These are phyloP conservation scores for Penicillium simplicissimum DNA, from an alignment of 495 filamentous ascomycete species.

Conservation along the genomic window DNA sequence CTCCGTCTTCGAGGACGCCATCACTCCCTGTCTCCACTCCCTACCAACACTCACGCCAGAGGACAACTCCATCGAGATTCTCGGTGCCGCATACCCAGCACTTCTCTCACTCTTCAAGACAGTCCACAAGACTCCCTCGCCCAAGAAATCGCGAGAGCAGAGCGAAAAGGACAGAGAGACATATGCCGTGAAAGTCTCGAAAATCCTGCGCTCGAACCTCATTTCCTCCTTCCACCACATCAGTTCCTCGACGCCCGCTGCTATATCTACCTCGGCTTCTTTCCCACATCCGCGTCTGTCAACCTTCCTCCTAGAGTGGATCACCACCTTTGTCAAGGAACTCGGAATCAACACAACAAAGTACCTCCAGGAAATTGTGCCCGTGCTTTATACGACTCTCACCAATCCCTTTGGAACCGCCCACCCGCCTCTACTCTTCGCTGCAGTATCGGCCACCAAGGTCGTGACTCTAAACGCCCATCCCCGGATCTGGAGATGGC, in stretches of 20 bases:
- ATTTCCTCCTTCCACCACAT: slow-evolving; percentile 51
- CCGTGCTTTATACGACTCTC: slow-evolving; percentile 65
- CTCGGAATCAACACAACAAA: slow-evolving; percentile 71
- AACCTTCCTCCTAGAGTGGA: slow-evolving; percentile 58
- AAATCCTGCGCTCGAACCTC: slow-evolving; percentile 42
- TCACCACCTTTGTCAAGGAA: slow-evolving; percentile 51
- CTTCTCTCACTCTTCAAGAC: slow-evolving; percentile 60
- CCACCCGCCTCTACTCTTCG: slow-evolving; percentile 53
- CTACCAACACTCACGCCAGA: slow-evolving; percentile 80
- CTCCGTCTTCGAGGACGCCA: slow-evolving; percentile 75
- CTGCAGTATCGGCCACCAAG: slow-evolving; percentile 55
- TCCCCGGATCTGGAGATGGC: slow-evolving; percentile 65
- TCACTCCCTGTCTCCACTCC: slow-evolving; percentile 70
- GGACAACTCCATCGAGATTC: slow-evolving; percentile 63
- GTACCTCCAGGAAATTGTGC: slow-evolving; percentile 73
- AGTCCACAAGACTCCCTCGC: slow-evolving; percentile 22
- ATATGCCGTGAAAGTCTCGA: slow-evolving; percentile 26
- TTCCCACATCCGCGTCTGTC: slow-evolving; percentile 46
- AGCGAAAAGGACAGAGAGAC: slow-evolving; percentile 19
- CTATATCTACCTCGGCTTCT: slow-evolving; percentile 51
- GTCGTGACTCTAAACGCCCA: slow-evolving; percentile 68
- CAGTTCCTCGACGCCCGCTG: slow-evolving; percentile 41
- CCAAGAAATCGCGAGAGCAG: slow-evolving; percentile 12
- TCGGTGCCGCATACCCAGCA: slow-evolving; percentile 65
- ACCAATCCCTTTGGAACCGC: slow-evolving; percentile 68